These are phyloP conservation scores for Populus tomentosa DNA, from an alignment of 441 rosid genomes.

Conservation along the genomic window DNA sequence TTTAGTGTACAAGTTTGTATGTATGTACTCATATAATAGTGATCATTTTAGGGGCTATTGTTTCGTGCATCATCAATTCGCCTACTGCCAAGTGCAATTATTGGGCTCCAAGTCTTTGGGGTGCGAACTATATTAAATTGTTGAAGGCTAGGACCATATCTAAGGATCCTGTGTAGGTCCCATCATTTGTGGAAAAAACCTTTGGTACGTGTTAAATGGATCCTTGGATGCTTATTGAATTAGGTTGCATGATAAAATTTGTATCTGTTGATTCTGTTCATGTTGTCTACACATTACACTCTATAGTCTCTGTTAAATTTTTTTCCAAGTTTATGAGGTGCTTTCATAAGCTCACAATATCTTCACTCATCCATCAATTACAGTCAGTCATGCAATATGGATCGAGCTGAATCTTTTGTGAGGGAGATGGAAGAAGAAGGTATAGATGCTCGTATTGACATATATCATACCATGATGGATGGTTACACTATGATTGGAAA, in stretches of 20 bases:
- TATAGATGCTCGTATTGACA: slow-evolving; percentile 84
- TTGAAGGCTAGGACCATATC: not conserved
- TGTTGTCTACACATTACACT: not conserved
- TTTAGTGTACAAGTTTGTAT: not conserved
- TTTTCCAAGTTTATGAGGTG: not conserved
- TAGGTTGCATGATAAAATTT: not conserved
- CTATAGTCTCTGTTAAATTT: not conserved
- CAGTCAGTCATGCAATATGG: slow-evolving; percentile 83
- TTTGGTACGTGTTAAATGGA: not conserved
- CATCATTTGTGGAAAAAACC: not conserved
- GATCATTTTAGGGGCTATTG: not conserved
- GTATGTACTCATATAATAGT: not conserved
- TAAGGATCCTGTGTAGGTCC: not conserved
- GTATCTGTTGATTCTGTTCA: not conserved
- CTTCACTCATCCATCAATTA: not conserved
- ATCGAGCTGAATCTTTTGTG: slow-evolving; percentile 76
- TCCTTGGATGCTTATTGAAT: not conserved
- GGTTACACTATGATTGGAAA: slow-evolving; percentile 78
- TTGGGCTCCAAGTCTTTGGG: not conserved
- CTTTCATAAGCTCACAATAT: not conserved
- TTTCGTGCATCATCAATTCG: not conserved
- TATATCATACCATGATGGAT: slow-evolving; percentile 95
- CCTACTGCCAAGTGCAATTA: not conserved
- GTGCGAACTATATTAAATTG: not conserved
- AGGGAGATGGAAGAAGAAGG: slow-evolving; percentile 99